phyloP scores from a whole-genome alignment of 805 yeast genomes.

The Blastobotrys chiropterorum region DNA sequence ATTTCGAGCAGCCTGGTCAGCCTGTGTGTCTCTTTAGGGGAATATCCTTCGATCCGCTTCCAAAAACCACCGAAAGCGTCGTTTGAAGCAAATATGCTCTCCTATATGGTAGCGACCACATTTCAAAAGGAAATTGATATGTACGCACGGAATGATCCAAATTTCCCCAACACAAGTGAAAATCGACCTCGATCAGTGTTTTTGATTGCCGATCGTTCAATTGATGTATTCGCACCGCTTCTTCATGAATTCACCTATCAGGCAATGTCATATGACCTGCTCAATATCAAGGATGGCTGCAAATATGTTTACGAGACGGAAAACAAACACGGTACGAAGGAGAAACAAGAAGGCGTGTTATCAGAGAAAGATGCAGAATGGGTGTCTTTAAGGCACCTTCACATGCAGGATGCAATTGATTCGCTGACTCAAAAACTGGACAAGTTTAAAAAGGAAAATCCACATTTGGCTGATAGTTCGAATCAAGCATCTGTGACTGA shows the following conservation, averaged over 20 bases:
- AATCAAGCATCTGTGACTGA: conserved; percentile 63
- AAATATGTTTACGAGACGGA: conserved; percentile 45
- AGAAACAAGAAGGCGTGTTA: conserved; percentile 42
- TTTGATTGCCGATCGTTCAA: conserved; percentile 72
- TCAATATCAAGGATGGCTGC: conserved; percentile 37
- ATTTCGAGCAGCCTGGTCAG: conserved; percentile 64
- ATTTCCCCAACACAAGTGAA: conserved; percentile 41
- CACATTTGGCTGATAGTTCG: conserved; percentile 63
- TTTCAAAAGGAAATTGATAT: conserved; percentile 69
- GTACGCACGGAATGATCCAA: conserved; percentile 62
- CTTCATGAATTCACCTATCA: conserved; percentile 88
- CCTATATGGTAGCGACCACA: conserved; percentile 62
- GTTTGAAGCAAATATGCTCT: conserved; percentile 53
- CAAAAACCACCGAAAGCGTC: conserved; percentile 47
- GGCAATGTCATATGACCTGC: conserved; percentile 82
- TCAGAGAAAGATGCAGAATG: conserved; percentile 65
- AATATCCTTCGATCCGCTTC: conserved; percentile 80
- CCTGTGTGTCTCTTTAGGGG: conserved; percentile 73
- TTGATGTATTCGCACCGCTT: conserved; percentile 78
- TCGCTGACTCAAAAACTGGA: conserved; percentile 50
- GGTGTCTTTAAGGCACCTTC: conserved; percentile 64
- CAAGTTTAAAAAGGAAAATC: conserved; percentile 65
- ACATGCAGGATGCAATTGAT: conserved; percentile 69
- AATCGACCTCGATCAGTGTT: conserved; percentile 66
- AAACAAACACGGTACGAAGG: conserved; percentile 42